A percentile compares a stretch with the other conserved stretches of the same genome.
These are phyloP conservation scores for Cystofilobasidium bisporidii DNA, from an alignment of 768 basidiomycete genomes.

Conservation along the genomic window DNA sequence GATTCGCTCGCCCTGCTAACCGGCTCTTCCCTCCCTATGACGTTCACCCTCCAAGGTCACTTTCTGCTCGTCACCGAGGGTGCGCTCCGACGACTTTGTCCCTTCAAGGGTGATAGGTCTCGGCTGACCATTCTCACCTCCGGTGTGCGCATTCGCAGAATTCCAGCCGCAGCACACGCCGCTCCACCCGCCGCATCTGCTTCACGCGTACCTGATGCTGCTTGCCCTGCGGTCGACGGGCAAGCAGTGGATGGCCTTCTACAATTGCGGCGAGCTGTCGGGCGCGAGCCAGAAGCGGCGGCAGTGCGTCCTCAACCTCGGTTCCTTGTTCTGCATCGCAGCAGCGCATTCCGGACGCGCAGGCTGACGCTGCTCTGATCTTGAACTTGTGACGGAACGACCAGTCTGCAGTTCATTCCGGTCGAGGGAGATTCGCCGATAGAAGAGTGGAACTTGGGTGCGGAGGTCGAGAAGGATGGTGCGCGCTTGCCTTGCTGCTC, in stretches of 20 bases:
- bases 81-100: not conserved
- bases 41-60: not conserved
- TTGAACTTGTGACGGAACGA: not conserved
- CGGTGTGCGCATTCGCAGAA: slow-evolving; percentile 10
- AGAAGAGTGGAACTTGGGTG: slow-evolving; percentile 19
- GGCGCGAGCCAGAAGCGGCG: slow-evolving; percentile 24
- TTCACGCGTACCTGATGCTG: slow-evolving; percentile 25
- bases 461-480: slow-evolving; percentile 22
- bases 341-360: no score
- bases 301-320: slow-evolving; percentile 7
- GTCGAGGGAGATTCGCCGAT: slow-evolving; percentile 12
- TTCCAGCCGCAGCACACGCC: slow-evolving; percentile 25
- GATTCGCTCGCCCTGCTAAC: not conserved
- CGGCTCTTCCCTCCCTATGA: not conserved
- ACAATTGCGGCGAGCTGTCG: slow-evolving; percentile 23
- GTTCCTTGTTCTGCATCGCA: no score
- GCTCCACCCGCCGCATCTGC: slow-evolving; percentile 26
- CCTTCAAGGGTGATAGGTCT: not conserved
- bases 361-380: no score
- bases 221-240: slow-evolving; percentile 19
- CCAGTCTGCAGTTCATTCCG: slow-evolving; percentile 26
- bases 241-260: slow-evolving; percentile 15
- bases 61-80: slow-evolving; percentile 24
- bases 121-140: not conserved
- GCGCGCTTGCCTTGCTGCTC: no score